These are phyloP conservation scores for Botryotinia convoluta DNA, from an alignment of 2,329 filamentous ascomycete species.

Conservation along the genomic window DNA sequence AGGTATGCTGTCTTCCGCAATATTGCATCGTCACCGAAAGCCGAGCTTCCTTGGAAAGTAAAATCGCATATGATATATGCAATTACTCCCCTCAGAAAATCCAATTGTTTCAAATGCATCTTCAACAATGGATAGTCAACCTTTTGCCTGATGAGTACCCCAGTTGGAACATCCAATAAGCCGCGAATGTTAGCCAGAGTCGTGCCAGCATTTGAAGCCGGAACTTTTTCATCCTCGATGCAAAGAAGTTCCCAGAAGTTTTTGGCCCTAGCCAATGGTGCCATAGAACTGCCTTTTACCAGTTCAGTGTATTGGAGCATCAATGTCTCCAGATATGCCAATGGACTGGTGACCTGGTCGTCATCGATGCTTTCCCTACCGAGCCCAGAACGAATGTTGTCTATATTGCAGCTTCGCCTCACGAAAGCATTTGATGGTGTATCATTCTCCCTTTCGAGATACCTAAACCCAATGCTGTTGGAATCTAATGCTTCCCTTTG, in stretches of 20 bases:
- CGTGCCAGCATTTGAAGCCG: background rate
- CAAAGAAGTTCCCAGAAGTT: background rate
- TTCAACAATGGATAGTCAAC: background rate
- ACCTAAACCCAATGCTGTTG: background rate
- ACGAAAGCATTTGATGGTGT: background rate
- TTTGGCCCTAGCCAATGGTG: background rate
- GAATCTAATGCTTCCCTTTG: background rate
- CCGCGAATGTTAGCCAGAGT: background rate
- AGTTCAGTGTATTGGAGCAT: background rate
- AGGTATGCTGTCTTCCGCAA: background rate
- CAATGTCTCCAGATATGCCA: background rate
- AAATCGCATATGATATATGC: background rate
- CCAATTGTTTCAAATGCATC: background rate
- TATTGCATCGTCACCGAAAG: background rate
- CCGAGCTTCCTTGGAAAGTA: background rate
- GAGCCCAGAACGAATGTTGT: background rate
- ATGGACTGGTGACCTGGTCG: background rate
- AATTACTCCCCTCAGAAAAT: background rate
- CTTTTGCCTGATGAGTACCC: background rate
- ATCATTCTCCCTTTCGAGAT: background rate
- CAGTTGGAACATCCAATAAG: background rate
- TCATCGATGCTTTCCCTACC: background rate
- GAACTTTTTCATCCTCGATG: background rate
- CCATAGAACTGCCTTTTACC: background rate
- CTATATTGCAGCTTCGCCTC: background rate